Base-by-base conservation (phyloP, 169 alveolate species). In the Babesia caballi region DNA sequence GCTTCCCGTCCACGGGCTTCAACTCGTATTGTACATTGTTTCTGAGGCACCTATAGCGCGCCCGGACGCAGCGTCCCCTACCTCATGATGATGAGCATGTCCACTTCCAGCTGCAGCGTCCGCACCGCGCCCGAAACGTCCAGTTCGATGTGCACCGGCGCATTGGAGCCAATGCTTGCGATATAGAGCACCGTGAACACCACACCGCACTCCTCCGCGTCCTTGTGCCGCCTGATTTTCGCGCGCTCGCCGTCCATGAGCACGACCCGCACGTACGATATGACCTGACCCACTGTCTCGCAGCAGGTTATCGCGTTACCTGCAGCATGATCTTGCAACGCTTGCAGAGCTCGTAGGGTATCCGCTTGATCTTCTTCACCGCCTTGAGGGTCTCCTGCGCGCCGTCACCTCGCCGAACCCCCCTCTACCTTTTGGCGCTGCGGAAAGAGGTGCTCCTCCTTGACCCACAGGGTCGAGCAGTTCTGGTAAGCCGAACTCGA, bases 311-410 rank as follows among this genome's bases (percentile, higher is more conserved):
- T 11, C 27, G 15, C 2, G 17, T 44, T 54, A 77, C 85, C 66
- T 77, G 85, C 30, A 77, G 32, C 49, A 77, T 61, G 27, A 77
- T 28, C 66, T 77, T 77, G 68, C 82, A 77, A 32, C 51, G 52
- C 35, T 77, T 42, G 30, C 73, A 54, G 27, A 77, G 66, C 60
- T 77, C 85, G 69, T 46, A 77, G 19, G 85, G 85, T 9, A 77
- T 41, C 9, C 59, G 50, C 47, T 66, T 46, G n/a, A 77, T 40
- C 47, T 58, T 66, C 14, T 77, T 50, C 7, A 77, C 56, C 8
- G 36, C 63, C 38, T 42, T 36, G 27, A 46, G 46, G 3, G 73
- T 66, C 17, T 63, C 66, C 85, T 77, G 47, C 42, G 36, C 14
- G n/a, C 7, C 7, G 9, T 30, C 23, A 21, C 9, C 19, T 61